Evolutionary conservation across 2,329 filamentous ascomycete genomes (phyloP).

Genomic region (Arthrobotrys pseudoclavata): DNA sequence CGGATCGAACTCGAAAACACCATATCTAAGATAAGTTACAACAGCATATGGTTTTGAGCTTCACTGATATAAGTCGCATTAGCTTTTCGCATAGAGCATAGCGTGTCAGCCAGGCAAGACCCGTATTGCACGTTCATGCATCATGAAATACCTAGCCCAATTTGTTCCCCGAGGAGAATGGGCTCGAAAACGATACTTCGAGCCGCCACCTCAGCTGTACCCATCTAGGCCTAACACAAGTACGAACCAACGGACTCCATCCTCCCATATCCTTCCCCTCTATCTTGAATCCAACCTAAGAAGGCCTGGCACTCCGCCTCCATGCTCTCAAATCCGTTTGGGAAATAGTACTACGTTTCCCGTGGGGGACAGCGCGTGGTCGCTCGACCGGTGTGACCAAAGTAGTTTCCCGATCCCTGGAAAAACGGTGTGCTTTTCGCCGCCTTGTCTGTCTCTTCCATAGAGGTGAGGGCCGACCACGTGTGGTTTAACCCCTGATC

Average conservation of each 20-base stretch:
- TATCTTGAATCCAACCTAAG: background rate
- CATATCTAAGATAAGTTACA: too few relatives aligned
- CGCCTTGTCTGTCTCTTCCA: background rate
- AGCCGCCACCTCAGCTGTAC: background rate
- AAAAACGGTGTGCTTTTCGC: background rate
- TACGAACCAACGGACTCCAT: background rate
- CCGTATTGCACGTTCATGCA: too few relatives aligned
- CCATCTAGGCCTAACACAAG: background rate
- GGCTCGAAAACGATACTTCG: too few relatives aligned
- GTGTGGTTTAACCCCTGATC: background rate
- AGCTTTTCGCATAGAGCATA: too few relatives aligned
- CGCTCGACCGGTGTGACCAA: background rate
- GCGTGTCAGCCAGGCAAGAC: too few relatives aligned
- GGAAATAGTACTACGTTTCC: constrained; percentile 12
- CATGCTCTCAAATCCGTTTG: constrained; percentile 3
- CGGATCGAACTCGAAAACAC: too few relatives aligned
- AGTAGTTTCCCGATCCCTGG: background rate
- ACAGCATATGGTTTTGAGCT: too few relatives aligned
- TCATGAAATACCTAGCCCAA: background rate
- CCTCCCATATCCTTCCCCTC: background rate
- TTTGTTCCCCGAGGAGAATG: too few relatives aligned
- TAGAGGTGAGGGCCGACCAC: background rate
- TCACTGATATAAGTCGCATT: too few relatives aligned
- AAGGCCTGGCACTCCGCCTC: constrained; percentile 17
- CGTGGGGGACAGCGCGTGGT: background rate